Base-by-base conservation (phyloP, 2,329 filamentous ascomycete species). In the Trichoderma koningii region DNA sequence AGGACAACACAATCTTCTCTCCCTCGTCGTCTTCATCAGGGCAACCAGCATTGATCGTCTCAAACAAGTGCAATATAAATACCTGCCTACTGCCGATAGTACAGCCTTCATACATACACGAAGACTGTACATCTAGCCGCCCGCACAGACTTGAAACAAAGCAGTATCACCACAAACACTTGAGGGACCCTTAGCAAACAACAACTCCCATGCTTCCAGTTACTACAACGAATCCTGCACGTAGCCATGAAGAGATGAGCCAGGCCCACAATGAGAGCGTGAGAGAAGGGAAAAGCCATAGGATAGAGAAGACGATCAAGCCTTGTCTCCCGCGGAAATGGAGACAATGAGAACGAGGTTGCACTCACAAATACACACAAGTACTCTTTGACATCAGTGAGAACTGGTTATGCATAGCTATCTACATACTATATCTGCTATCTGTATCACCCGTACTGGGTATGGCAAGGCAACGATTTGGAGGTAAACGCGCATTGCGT, bases 91-190 rank as follows among this genome's bases (percentile, higher is more conserved):
- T 28, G 7, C 28, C 28, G 21, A 23, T 23, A 23, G 21, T 23
- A 23, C 21, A 23, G 3, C 2, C 21, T 2, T 3, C 21, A 23
- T 23, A 23, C 21, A 38, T 15, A 41, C 19, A n/a, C 34, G 7
- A 14, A 14, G 10, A 7, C 52, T 26, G 3, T 21, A 41, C 15
- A 23, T 17, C 23, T 9, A 21, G 30, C 56, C 21, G 15, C 45
- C 48, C 47, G 56, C 45, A 30, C 47, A 60, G 45, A 42, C 4
- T 42, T 51, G 56, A 60, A 28, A 42, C 47, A 48, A 19, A 56
- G 44, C 2, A 5, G 19, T 1, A 26, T 10, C 15, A n/a, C 34
- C 34, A 5, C 34, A 38, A 28, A 23, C 28, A 41, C 44, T 26
- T 30, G 15, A 30, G 34, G 21, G 23, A 17, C 3, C 34, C 34